phyloP scores from a whole-genome alignment of 352 stramenopile species.

The Pythium utonaiense region DNA sequence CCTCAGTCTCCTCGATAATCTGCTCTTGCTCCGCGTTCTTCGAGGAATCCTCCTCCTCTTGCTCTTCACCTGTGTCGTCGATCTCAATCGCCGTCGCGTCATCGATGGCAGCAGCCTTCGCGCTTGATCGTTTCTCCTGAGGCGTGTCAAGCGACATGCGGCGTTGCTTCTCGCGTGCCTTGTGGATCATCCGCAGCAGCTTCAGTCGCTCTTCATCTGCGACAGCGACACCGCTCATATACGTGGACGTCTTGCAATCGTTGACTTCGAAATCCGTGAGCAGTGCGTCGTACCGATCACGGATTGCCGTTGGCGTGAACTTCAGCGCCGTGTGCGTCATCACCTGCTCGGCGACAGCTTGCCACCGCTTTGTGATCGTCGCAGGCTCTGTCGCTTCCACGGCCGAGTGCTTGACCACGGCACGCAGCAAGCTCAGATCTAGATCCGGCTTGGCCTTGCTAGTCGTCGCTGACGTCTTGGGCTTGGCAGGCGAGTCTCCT shows the following conservation, averaged over 20 bases:
- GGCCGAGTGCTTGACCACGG: conserved; percentile 12
- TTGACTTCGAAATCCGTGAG: conserved; percentile 16
- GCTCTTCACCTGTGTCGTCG: conserved; percentile 6
- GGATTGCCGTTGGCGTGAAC: conserved; percentile 12
- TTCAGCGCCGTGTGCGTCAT: conserved; percentile 10
- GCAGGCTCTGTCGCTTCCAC: conserved; percentile 4
- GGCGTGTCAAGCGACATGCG: neutral
- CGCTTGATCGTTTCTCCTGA: neutral
- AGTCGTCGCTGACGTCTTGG: neutral
- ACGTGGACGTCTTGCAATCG: conserved; percentile 15
- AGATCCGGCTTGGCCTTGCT: neutral
- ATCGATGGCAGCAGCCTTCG: neutral
- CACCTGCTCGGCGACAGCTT: conserved; percentile 5
- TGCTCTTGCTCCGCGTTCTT: conserved; percentile 7
- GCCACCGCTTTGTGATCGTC: neutral
- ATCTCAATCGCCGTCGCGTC: conserved; percentile 15
- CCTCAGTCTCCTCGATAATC: neutral
- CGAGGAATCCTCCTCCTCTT: neutral
- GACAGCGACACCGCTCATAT: conserved; percentile 9
- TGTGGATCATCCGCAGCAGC: conserved; percentile 15
- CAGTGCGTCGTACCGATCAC: conserved; percentile 15
- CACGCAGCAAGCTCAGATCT: conserved; percentile 9
- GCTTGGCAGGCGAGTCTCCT: neutral
- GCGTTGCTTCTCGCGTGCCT: conserved; percentile 7
- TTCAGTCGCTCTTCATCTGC: conserved; percentile 15